A percentile compares a stretch with the other conserved stretches of the same genome.
Conservation (phyloP, 1,284 basidiomycete species). For the Retiboletus flavoniger region DNA sequence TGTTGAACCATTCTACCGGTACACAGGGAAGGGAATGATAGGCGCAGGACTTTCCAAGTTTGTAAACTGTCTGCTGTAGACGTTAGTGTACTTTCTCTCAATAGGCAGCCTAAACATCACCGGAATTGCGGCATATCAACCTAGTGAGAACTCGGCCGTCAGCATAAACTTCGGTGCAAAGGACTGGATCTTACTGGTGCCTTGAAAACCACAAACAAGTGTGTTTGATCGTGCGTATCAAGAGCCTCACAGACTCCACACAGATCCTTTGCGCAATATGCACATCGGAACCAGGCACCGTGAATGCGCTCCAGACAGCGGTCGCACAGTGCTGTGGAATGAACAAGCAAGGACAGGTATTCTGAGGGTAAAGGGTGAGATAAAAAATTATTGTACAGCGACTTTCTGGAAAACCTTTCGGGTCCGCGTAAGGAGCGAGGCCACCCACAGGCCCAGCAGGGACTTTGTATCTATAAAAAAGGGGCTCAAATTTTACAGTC, state of each 20-base stretch:
- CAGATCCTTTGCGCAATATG: constrained; percentile 79
- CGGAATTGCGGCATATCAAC: constrained; percentile 61
- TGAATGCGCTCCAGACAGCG: constrained; percentile 70
- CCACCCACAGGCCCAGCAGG: constrained; percentile 61
- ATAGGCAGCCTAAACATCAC: constrained; percentile 35
- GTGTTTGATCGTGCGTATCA: constrained; percentile 77
- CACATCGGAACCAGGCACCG: constrained; percentile 87
- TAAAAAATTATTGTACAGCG: neutral
- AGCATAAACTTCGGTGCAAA: neutral
- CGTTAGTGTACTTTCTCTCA: constrained; percentile 12
- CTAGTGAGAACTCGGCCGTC: constrained; percentile 30
- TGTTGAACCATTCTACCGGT: constrained; percentile 36
- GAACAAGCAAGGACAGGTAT: constrained; percentile 67
- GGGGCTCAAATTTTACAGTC: constrained; percentile 11
- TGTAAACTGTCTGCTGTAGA: constrained; percentile 47
- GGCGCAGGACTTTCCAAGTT: constrained; percentile 62
- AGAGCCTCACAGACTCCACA: constrained; percentile 76
- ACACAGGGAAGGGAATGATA: constrained; percentile 58
- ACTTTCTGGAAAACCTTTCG: constrained; percentile 50
- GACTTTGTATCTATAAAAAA: constrained; percentile 49
- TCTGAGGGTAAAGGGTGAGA: constrained; percentile 39
- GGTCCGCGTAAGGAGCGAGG: constrained; percentile 44
- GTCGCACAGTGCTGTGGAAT: constrained; percentile 71
- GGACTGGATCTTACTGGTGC: constrained; percentile 51
- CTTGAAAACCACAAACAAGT: constrained; percentile 87